Evolutionary conservation across 2,329 filamentous ascomycete genomes (phyloP).

Genomic region (Aspergillus melleus): DNA sequence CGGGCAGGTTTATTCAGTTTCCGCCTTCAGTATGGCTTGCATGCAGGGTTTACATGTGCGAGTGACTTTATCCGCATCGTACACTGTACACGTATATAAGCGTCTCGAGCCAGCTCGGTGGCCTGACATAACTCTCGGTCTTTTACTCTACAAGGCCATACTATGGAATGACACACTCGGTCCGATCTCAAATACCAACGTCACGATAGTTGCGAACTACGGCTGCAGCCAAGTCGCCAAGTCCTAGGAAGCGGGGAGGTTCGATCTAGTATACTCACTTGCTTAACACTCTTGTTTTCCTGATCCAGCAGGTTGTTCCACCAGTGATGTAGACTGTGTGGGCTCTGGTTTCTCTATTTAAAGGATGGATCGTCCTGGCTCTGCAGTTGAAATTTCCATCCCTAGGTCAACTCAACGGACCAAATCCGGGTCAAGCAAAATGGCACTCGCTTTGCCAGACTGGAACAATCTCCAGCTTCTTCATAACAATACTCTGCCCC

Average conservation of each 20-base stretch:
- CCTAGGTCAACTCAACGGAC: background rate
- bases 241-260: background rate
- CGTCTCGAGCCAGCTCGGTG: background rate
- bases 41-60: too few species aligned
- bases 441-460: background rate
- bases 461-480: constrained; percentile 4
- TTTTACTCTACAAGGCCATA: background rate
- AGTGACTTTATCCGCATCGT: too few species aligned
- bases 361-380: background rate
- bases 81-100: too few species aligned
- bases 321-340: too few species aligned
- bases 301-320: too few species aligned
- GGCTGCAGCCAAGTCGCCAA: background rate
- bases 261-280: too few species aligned
- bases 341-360: background rate
- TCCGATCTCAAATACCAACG: background rate
- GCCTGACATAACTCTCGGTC: background rate
- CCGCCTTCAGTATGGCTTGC: too few species aligned
- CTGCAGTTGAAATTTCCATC: background rate
- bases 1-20: background rate
- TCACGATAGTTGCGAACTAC: background rate
- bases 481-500: constrained; percentile 10
- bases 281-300: too few species aligned
- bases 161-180: background rate
- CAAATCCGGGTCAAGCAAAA: background rate